Percentiles rank a stretch among this genome's conserved stretches.
Conservation (phyloP, 31 red algal species). For the Porphyra umbilicalis region DNA sequence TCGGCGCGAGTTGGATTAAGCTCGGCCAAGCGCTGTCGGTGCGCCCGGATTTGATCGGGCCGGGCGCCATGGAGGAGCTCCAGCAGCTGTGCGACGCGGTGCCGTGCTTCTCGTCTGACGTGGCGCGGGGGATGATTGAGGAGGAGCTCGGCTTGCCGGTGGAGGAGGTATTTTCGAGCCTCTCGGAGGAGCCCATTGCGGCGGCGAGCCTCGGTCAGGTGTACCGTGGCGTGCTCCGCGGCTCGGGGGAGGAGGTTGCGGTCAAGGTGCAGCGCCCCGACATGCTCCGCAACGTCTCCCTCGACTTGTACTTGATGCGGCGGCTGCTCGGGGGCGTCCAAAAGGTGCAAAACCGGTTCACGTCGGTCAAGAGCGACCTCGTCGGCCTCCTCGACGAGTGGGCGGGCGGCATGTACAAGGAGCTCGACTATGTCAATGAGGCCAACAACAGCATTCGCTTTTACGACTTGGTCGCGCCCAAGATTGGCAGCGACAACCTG, state of each 20-base stretch:
- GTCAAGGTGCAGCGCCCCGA: constrained; percentile 95
- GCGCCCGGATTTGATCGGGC: constrained; percentile 87
- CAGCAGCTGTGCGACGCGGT: constrained; percentile 82
- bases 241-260: constrained; percentile 57
- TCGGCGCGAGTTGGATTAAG: constrained; percentile 91
- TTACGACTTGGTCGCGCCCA: constrained; percentile 18
- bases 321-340: constrained; percentile 36
- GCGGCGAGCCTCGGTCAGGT: constrained; percentile 92
- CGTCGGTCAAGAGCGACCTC: constrained; percentile 46
- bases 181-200: constrained; percentile 78
- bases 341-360: constrained; percentile 35
- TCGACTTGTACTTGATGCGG: constrained; percentile 85
- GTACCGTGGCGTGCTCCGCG: constrained; percentile 52
- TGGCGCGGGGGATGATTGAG: constrained; percentile 83
- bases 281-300: constrained; percentile 74
- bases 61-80: constrained; percentile 85
- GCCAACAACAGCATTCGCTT: constrained; percentile 63
- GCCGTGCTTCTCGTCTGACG: constrained; percentile 56
- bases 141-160: constrained; percentile 66
- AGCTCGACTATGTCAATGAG: constrained; percentile 90
- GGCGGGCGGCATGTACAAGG: constrained; percentile 85
- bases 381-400: constrained; percentile 61
- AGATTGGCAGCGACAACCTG: constrained; percentile 23
- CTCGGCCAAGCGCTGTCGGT: constrained; percentile 87
- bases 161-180: constrained; percentile 44